Evolutionary conservation across 306 rosid genomes (phyloP).

Genomic region (Sindora glabra): DNA sequence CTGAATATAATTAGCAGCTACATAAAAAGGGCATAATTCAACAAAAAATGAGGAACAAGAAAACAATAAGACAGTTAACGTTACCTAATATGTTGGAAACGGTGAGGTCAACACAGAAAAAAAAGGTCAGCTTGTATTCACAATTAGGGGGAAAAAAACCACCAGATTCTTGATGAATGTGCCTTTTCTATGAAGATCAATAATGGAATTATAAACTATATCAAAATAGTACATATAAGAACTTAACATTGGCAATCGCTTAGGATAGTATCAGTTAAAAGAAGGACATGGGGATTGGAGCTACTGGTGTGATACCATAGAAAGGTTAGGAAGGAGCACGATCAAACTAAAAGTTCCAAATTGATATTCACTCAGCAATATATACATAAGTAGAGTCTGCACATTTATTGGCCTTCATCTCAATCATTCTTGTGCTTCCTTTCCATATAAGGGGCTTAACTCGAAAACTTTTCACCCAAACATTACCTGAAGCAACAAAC

Average conservation of each 20-base stretch:
- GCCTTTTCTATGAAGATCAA: background rate
- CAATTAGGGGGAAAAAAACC: background rate
- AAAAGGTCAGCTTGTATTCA: slow-evolving; percentile 22
- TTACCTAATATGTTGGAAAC: background rate
- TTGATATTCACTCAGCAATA: too few relatives aligned
- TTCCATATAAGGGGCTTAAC: background rate
- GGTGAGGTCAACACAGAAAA: background rate
- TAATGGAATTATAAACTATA: slow-evolving; percentile 2
- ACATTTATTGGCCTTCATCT: background rate
- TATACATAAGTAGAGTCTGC: slow-evolving; percentile 8
- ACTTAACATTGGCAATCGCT: background rate
- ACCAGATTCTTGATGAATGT: slow-evolving; percentile 11
- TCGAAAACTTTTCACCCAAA: background rate
- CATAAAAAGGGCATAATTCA: background rate
- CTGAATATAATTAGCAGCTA: slow-evolving; percentile 41
- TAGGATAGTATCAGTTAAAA: slow-evolving; percentile 16
- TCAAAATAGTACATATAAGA: background rate
- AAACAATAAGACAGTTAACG: background rate
- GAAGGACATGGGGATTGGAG: slow-evolving; percentile 30
- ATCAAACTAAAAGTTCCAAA: slow-evolving; percentile 2
- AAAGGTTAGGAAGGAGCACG: slow-evolving; percentile 15
- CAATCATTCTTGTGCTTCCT: background rate
- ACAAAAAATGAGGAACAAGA: background rate
- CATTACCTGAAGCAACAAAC: background rate
- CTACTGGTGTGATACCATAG: background rate